A percentile compares a stretch with the other conserved stretches of the same genome.
Evolutionary conservation across 1,284 basidiomycete species (phyloP).

Genomic region (Dichomitus squalens): DNA sequence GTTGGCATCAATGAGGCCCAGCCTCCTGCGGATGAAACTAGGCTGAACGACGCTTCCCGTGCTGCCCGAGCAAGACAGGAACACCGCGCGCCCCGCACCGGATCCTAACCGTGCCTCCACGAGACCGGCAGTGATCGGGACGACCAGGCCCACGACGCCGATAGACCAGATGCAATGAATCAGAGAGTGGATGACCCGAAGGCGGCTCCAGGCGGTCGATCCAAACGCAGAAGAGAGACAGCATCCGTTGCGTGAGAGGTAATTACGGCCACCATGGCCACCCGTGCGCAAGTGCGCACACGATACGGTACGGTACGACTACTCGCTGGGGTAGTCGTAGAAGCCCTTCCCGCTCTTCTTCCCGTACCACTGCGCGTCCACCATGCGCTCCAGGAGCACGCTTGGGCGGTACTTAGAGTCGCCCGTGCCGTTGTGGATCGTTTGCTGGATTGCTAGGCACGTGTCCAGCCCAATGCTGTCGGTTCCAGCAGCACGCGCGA

Average conservation of each 20-base stretch:
- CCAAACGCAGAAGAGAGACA: background rate
- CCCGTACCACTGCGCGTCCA: constrained; percentile 95
- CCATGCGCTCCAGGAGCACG: constrained; percentile 91
- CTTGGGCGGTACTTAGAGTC: constrained; percentile 98
- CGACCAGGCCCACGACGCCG: background rate
- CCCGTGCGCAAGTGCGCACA: background rate
- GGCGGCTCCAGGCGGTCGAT: background rate
- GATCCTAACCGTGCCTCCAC: too few species aligned
- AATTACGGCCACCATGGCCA: background rate
- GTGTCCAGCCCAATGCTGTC: constrained; percentile 89
- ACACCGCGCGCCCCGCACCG: too few species aligned
- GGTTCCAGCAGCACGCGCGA: background rate
- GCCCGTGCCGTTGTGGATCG: constrained; percentile 84
- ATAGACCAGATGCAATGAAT: too few species aligned
- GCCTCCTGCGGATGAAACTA: too few species aligned
- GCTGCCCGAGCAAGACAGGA: too few species aligned
- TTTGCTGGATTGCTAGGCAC: constrained; percentile 89
- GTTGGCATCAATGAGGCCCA: background rate
- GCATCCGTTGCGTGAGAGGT: background rate
- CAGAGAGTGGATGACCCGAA: background rate
- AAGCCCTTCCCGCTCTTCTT: constrained; percentile 90
- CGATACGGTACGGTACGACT: too few species aligned
- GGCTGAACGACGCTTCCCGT: too few species aligned
- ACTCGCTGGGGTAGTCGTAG: constrained; percentile 62
- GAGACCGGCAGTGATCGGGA: background rate